phyloP scores from a whole-genome alignment of 1,284 basidiomycete species.

The Pseudozyma sp. region DNA sequence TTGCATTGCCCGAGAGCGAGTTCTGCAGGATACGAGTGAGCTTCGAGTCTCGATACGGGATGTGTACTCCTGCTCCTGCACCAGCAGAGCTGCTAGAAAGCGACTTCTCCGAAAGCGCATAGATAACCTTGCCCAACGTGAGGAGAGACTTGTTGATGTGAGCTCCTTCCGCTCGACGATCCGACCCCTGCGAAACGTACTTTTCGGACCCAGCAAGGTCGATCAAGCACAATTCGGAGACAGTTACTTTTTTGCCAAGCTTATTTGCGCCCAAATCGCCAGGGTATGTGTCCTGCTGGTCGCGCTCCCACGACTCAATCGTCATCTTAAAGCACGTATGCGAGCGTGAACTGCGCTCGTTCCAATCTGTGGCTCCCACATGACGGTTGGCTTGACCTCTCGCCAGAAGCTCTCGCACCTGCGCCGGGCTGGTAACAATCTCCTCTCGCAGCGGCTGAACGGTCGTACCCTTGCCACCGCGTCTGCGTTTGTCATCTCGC shows the following conservation, averaged over 20 bases:
- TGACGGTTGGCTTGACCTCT: slow-evolving; percentile 88
- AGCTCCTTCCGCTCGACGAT: slow-evolving; percentile 68
- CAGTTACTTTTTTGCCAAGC: slow-evolving; percentile 54
- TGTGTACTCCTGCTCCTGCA: slow-evolving; percentile 73
- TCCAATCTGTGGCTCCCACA: slow-evolving; percentile 97
- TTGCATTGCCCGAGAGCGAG: slow-evolving; percentile 90
- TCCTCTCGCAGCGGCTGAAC: slow-evolving; percentile 85
- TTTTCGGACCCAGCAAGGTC: slow-evolving; percentile 98
- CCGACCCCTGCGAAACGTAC: slow-evolving; percentile 71
- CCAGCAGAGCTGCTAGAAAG: no score
- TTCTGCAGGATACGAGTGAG: slow-evolving; percentile 92
- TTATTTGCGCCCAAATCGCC: background rate
- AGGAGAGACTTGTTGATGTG: slow-evolving; percentile 73
- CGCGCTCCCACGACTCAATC: slow-evolving; percentile 59
- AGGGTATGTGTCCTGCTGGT: background rate
- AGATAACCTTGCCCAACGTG: slow-evolving; percentile 68
- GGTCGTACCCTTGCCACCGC: slow-evolving; percentile 65
- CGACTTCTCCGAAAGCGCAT: slow-evolving; percentile 58
- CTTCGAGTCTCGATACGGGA: slow-evolving; percentile 96
- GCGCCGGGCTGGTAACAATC: slow-evolving; percentile 88
- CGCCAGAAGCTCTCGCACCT: slow-evolving; percentile 84
- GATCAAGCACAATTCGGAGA: slow-evolving; percentile 78
- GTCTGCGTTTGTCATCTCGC: slow-evolving; percentile 50
- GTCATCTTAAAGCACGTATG: slow-evolving; percentile 79
- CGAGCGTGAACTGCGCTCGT: slow-evolving; percentile 89